phyloP scores from a whole-genome alignment of 2,329 filamentous ascomycete species.

The Chrysoporthe cubensis region DNA sequence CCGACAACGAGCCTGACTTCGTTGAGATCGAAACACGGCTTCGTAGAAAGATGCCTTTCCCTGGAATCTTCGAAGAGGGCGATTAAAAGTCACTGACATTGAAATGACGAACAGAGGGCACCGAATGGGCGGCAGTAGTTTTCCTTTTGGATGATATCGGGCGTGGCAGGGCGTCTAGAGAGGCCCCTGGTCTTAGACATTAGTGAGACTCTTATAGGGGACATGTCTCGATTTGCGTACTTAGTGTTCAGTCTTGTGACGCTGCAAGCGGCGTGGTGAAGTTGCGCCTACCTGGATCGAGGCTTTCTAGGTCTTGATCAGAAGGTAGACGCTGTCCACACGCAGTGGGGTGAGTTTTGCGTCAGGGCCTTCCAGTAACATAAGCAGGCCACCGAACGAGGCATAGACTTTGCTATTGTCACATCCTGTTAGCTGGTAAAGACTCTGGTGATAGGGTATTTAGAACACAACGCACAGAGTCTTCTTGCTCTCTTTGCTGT shows the following conservation, averaged over 20 bases:
- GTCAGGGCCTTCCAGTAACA: conserved; percentile 91
- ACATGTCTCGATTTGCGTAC: conserved; percentile 12
- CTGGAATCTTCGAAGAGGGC: conserved; percentile 51
- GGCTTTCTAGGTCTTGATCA: conserved; percentile 78
- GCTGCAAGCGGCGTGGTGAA: not conserved
- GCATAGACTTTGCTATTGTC: conserved; percentile 81
- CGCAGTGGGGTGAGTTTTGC: conserved; percentile 91
- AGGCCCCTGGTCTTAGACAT: not conserved
- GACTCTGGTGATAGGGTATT: not conserved
- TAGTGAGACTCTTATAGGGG: conserved; percentile 17
- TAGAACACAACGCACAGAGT: conserved; percentile 70
- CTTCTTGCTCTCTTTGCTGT: conserved; percentile 76
- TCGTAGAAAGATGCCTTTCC: conserved; percentile 82
- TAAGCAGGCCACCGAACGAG: conserved; percentile 89
- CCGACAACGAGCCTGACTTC: conserved; percentile 78
- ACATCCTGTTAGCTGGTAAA: conserved; percentile 12
- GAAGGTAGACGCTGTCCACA: conserved; percentile 91
- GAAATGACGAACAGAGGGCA: not conserved
- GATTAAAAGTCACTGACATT: conserved; percentile 7
- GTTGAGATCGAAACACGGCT: conserved; percentile 75
- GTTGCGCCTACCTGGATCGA: not conserved
- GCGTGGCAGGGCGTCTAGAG: not conserved
- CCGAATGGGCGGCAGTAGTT: not conserved
- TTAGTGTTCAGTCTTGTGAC: conserved; percentile 4
- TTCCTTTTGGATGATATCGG: not conserved